These are phyloP conservation scores for Sicyos edulis DNA, from an alignment of 306 rosid species.

Conservation along the genomic window DNA sequence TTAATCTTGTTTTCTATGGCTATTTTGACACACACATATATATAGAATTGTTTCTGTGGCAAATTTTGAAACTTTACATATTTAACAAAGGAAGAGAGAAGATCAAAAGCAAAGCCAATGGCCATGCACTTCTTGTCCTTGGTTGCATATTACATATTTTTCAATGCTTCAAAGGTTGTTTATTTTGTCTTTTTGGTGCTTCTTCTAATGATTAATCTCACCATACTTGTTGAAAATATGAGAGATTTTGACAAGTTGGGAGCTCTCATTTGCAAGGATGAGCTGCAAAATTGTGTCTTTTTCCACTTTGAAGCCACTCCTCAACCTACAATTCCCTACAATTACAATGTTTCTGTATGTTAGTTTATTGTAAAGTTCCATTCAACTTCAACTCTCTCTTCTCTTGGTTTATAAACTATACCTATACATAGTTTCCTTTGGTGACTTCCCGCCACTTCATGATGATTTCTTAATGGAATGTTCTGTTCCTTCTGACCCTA, in stretches of 20 bases:
- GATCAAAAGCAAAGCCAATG: neutral
- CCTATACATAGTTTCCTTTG: too few species aligned
- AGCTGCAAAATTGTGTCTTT: neutral
- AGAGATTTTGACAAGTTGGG: constrained; percentile 17
- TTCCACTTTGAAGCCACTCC: constrained; percentile 3
- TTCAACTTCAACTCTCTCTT: too few species aligned
- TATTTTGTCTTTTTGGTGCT: constrained; percentile 20
- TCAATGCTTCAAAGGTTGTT: constrained; percentile 30
- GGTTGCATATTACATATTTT: constrained; percentile 33
- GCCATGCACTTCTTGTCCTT: constrained; percentile 19
- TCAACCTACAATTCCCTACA: neutral
- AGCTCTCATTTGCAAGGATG: constrained; percentile 21
- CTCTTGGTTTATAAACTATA: too few species aligned
- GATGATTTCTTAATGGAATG: too few species aligned
- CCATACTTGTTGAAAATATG: constrained; percentile 7
- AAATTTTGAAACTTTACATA: neutral
- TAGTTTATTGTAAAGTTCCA: too few species aligned
- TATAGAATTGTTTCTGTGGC: neutral
- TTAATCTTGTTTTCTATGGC: neutral
- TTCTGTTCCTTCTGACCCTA: too few species aligned
- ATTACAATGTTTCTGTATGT: constrained; percentile 20
- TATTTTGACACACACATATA: too few species aligned
- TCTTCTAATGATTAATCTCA: constrained; percentile 12
- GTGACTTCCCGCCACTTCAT: too few species aligned
- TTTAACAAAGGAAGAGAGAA: neutral